phyloP scores from a whole-genome alignment of 148 eudicot genomes.

The Silene conica region DNA sequence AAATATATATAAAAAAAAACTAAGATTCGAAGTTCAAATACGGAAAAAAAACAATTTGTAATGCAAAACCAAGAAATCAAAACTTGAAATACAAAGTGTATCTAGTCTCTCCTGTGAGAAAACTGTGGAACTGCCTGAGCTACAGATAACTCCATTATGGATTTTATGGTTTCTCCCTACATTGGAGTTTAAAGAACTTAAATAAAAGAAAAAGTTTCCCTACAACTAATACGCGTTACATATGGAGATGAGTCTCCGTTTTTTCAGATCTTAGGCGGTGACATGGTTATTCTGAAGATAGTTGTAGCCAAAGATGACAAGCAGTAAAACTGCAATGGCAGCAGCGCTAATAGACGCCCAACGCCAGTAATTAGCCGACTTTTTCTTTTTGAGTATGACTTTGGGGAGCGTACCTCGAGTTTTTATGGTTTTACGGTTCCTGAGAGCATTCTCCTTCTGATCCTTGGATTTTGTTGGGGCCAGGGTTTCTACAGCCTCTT shows the following conservation, averaged over 20 bases:
- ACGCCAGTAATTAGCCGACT: constrained; percentile 52
- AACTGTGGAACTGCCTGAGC: constrained; percentile 21
- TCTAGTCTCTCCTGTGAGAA: constrained; percentile 18
- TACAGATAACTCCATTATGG: constrained; percentile 25
- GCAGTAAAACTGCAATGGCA: constrained; percentile 31
- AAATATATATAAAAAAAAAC: background rate
- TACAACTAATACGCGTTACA: constrained; percentile 13
- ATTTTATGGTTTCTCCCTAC: constrained; percentile 21
- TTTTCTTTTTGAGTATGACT: constrained; percentile 62
- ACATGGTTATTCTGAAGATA: constrained; percentile 22
- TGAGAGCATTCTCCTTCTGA: constrained; percentile 29
- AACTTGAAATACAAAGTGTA: constrained; percentile 16
- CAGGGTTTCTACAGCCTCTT: constrained; percentile 38
- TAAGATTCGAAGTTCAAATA: background rate
- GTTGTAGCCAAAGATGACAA: constrained; percentile 46
- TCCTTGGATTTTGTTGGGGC: constrained; percentile 46
- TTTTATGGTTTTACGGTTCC: constrained; percentile 38
- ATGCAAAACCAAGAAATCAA: constrained; percentile 3
- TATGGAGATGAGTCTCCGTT: constrained; percentile 7
- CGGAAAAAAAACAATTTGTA: background rate
- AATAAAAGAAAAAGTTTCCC: background rate
- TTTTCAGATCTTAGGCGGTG: background rate
- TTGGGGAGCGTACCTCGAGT: constrained; percentile 51
- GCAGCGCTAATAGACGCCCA: constrained; percentile 59
- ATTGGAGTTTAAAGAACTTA: constrained; percentile 23